Conservation (phyloP, 2,329 filamentous ascomycete species). For the Xylaria sp. region DNA sequence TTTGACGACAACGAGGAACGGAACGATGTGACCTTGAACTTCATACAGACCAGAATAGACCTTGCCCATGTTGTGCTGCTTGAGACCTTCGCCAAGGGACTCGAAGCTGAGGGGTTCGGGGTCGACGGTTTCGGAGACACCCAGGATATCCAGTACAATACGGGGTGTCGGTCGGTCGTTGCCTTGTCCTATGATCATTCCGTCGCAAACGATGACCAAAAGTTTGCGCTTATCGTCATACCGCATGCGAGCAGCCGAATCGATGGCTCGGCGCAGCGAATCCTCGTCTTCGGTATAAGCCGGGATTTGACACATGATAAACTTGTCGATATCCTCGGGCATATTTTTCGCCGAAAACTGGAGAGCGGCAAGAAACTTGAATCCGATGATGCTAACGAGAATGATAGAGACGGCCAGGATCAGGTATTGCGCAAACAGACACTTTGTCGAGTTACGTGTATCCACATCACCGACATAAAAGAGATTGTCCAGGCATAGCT, state of each 20-base stretch:
- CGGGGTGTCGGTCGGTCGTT: conserved; percentile 95
- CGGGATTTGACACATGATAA: conserved; percentile 96
- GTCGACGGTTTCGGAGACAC: conserved; percentile 91
- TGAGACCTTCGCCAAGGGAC: conserved; percentile 91
- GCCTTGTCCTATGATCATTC: conserved; percentile 99
- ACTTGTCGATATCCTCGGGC: conserved; percentile 97
- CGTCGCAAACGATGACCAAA: conserved; percentile 90
- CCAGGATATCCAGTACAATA: conserved; percentile 96
- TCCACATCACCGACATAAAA: conserved; percentile 95
- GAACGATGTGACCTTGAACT: conserved; percentile 96
- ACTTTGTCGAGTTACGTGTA: conserved; percentile 85
- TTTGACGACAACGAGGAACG: conserved; percentile 96
- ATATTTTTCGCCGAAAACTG: conserved; percentile 92
- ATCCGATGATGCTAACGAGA: conserved; percentile 82
- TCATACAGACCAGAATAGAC: conserved; percentile 98
- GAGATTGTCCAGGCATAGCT: conserved; percentile 87
- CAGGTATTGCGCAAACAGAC: conserved; percentile 89
- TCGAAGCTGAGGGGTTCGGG: conserved; percentile 97
- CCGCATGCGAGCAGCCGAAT: conserved; percentile 92
- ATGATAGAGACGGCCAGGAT: conserved; percentile 85
- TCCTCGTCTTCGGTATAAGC: conserved; percentile 99
- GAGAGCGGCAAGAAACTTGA: conserved; percentile 97
- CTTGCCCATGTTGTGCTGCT: conserved; percentile 99
- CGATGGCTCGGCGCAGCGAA: conserved; percentile 93
- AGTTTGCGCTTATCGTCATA: conserved; percentile 99